Evolutionary conservation across 1,284 basidiomycete species (phyloP).

Genomic region (Kwoniella shivajii): DNA sequence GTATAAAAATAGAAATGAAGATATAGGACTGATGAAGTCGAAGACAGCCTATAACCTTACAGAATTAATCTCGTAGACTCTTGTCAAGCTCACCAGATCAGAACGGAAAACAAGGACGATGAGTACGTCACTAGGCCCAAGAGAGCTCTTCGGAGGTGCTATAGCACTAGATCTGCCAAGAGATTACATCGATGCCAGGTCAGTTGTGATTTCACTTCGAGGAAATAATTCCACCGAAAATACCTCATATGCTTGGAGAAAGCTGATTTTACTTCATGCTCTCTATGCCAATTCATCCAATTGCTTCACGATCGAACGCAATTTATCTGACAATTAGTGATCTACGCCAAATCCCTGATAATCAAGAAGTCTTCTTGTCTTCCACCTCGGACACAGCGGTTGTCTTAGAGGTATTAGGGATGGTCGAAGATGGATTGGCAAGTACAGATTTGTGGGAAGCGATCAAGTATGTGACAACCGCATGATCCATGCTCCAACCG

Average conservation of each 20-base stretch:
- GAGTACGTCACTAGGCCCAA: slow-evolving; percentile 8
- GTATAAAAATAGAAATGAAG: too few species aligned
- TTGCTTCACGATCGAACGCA: too few species aligned
- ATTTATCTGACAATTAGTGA: too few species aligned
- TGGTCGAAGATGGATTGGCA: slow-evolving; percentile 61
- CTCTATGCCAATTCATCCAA: too few species aligned
- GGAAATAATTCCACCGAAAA: not conserved
- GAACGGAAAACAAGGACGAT: not conserved
- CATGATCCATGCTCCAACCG: too few species aligned
- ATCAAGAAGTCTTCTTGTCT: slow-evolving; percentile 89
- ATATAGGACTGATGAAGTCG: too few species aligned
- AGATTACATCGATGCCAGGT: slow-evolving; percentile 82
- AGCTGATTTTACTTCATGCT: too few species aligned
- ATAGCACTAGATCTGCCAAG: slow-evolving; percentile 67
- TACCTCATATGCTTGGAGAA: too few species aligned
- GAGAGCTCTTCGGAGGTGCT: slow-evolving; percentile 66
- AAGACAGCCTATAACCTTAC: too few species aligned
- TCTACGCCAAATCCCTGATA: slow-evolving; percentile 92
- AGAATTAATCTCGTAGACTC: too few species aligned
- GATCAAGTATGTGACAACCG: slow-evolving; percentile 69
- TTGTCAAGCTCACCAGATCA: too few species aligned
- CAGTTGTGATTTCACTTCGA: slow-evolving; percentile 50
- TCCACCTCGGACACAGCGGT: slow-evolving; percentile 71
- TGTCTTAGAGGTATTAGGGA: slow-evolving; percentile 83
- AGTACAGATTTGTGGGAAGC: slow-evolving; percentile 60